Evolutionary conservation across 108 stramenopile species (phyloP), one percentile per base, ranked within the genome.

Genomic region (Pelagomonas calceolata): DNA sequence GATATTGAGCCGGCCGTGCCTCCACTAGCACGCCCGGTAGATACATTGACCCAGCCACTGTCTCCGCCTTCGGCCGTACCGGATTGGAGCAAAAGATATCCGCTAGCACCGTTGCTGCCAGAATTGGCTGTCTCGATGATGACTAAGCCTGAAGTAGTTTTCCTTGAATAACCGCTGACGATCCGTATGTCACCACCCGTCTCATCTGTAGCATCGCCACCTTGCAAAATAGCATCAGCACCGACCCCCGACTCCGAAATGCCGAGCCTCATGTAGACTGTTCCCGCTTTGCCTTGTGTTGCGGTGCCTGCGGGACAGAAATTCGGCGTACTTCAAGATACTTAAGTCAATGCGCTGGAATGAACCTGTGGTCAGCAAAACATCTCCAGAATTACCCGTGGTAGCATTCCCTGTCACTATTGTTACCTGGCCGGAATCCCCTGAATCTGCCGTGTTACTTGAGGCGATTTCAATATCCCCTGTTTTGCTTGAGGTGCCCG

Each of bases 81-180:
- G 17, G 71, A 65, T 10, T 36, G 32, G 31, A 72, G 63, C 71
- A 60, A 30, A 17, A 72, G 12, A 4, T 30, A 30, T 15, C 71
- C 71, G 10, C n/a, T 31, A 35, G 37, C 60, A 30, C 71, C 71
- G 0, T 26, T 1, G 4, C 31, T 30, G 9, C 71, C 71, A 26
- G 71, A 34, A 34, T 72, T 72, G 4, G 71, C 71, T 9, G 71
- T 72, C 71, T 65, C 39, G n/a, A 72, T 17, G 9, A 17, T 39
- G n/a, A 72, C 36, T 64, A 30, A 43, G 32, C 71, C 71, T 7
- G 71, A 72, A 15, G 71, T 46, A 7, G 71, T 72, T 0, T 14
- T 32, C 4, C 64, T 33, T 10, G 34, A 36, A 5, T 35, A 39
- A 32, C 71, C 71, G 21, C 34, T 36, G 4, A 45, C 4, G 16